Conservation (phyloP, 2,329 filamentous ascomycete species). For the Fusarium clavum region DNA sequence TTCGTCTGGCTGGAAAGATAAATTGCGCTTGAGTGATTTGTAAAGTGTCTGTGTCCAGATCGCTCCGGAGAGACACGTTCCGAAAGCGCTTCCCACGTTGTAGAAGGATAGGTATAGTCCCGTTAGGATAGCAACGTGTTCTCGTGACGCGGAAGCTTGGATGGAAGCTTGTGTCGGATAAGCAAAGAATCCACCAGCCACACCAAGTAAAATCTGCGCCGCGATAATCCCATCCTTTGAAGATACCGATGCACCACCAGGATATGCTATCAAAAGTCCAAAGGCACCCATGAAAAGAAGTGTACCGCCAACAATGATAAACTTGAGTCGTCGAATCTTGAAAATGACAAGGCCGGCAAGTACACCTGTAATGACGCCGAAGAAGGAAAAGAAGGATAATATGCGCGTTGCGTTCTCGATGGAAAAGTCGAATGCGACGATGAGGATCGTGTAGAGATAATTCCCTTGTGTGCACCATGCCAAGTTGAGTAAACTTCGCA, state of each 20-base stretch:
- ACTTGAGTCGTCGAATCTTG: constrained; percentile 65
- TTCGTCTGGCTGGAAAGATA: constrained; percentile 51
- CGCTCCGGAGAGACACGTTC: constrained; percentile 55
- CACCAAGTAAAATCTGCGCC: constrained; percentile 66
- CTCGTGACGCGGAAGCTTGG: constrained; percentile 53
- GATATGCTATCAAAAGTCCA: constrained; percentile 65
- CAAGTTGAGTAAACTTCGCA: constrained; percentile 62
- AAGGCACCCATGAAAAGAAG: constrained; percentile 67
- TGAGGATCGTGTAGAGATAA: constrained; percentile 69
- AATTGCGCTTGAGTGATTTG: constrained; percentile 47
- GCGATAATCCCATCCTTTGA: constrained; percentile 65
- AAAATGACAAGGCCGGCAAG: constrained; percentile 64
- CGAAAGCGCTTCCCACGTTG: constrained; percentile 57
- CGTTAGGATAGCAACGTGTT: constrained; percentile 55
- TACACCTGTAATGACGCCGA: constrained; percentile 66
- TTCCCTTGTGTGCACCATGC: constrained; percentile 69
- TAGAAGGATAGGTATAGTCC: constrained; percentile 56
- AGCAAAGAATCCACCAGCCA: constrained; percentile 68
- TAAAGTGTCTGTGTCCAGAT: constrained; percentile 58
- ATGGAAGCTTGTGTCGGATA: constrained; percentile 57
- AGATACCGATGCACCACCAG: constrained; percentile 58
- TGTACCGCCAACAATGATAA: constrained; percentile 68
- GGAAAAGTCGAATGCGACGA: constrained; percentile 68
- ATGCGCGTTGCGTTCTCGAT: constrained; percentile 67
- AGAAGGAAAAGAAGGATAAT: constrained; percentile 64